These are phyloP conservation scores for Lachancea thermotolerans DNA, from an alignment of 805 yeast genomes.

Conservation along the genomic window DNA sequence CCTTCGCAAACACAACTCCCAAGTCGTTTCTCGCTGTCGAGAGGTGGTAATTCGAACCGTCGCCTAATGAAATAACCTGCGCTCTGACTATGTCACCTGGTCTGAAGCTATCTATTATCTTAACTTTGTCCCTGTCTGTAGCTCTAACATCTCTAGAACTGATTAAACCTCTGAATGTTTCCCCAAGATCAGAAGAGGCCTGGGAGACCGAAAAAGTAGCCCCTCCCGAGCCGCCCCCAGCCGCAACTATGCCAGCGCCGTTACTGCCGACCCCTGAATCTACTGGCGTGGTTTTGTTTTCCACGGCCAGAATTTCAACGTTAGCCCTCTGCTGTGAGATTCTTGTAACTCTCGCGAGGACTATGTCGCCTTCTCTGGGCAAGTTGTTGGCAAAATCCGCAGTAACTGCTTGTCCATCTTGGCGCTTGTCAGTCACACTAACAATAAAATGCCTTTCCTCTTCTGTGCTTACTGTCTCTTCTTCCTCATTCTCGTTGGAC, in stretches of 20 bases:
- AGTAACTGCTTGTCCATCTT: constrained; percentile 11
- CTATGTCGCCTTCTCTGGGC: constrained; percentile 81
- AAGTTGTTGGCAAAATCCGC: constrained; percentile 40
- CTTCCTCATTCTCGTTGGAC: constrained; percentile 4
- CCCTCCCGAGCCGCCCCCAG: constrained; percentile 54
- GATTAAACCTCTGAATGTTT: constrained; percentile 79
- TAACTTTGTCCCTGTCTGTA: constrained; percentile 84
- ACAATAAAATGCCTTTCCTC: constrained; percentile 12
- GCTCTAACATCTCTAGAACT: constrained; percentile 84
- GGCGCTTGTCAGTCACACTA: neutral
- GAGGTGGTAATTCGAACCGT: constrained; percentile 84
- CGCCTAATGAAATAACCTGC: constrained; percentile 75
- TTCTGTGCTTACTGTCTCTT: neutral
- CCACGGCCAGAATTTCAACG: constrained; percentile 69
- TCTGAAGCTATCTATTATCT: constrained; percentile 66
- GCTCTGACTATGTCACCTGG: constrained; percentile 95
- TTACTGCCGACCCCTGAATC: constrained; percentile 66
- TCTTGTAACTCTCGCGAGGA: constrained; percentile 65
- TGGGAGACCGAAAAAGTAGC: constrained; percentile 37
- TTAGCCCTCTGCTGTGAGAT: constrained; percentile 63
- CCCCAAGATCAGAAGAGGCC: constrained; percentile 70
- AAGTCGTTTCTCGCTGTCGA: constrained; percentile 85
- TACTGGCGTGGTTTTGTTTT: constrained; percentile 47
- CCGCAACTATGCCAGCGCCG: constrained; percentile 35
- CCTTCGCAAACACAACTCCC: constrained; percentile 87